phyloP scores from a whole-genome alignment of 345 rosid genomes.

The Nephelium lappaceum region DNA sequence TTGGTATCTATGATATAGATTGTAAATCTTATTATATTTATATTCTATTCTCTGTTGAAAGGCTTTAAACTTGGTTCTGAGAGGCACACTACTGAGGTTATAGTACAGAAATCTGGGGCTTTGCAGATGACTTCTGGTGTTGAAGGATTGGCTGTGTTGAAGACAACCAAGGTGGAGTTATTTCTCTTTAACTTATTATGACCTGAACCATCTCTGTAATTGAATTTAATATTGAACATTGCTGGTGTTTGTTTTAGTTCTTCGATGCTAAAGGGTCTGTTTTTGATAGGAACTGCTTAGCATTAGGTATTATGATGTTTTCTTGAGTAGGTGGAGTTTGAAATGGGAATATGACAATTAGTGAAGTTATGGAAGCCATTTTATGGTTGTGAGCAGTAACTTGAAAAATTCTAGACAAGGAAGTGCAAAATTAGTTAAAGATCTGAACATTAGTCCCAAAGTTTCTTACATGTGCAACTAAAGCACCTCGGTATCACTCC shows the following conservation, averaged over 20 bases:
- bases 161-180: slow-evolving; percentile 79
- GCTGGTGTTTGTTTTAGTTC: background rate
- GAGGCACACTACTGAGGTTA: slow-evolving; percentile 76
- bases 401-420: background rate
- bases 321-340: background rate
- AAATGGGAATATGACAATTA: background rate
- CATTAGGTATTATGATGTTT: background rate
- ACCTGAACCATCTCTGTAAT: slow-evolving; percentile 1
- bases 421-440: background rate
- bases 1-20: background rate
- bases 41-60: slow-evolving; percentile 34
- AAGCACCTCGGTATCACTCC: background rate
- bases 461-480: background rate
- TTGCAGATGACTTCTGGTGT: slow-evolving; percentile 69
- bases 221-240: background rate
- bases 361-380: background rate
- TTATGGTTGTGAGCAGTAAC: background rate
- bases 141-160: slow-evolving; percentile 74
- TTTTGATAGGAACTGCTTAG: background rate
- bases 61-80: slow-evolving; percentile 98
- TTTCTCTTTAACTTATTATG: background rate
- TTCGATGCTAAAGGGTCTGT: background rate
- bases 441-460: background rate
- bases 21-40: slow-evolving; percentile 2
- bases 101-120: slow-evolving; percentile 63